These are phyloP conservation scores for Psilocybe sp. DNA, from an alignment of 768 basidiomycete genomes.

Conservation along the genomic window DNA sequence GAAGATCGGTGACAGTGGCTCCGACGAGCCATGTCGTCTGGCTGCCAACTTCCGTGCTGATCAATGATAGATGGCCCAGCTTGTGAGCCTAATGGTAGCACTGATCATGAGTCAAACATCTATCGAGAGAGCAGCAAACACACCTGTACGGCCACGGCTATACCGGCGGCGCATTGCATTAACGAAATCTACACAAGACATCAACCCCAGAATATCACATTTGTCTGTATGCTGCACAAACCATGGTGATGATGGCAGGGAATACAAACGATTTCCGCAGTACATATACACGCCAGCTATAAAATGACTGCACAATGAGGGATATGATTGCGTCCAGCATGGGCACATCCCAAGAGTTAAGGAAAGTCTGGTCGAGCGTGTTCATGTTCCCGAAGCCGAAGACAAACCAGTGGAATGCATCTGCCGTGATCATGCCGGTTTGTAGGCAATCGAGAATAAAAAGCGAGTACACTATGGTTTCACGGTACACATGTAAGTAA, in stretches of 20 bases:
- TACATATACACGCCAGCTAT: slow-evolving; percentile 6
- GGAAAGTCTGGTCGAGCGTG: slow-evolving; percentile 3
- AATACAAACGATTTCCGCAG: slow-evolving; percentile 1
- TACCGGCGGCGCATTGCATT: slow-evolving; percentile 4
- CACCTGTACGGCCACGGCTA: slow-evolving; percentile 4
- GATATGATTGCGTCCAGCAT: slow-evolving; percentile 6
- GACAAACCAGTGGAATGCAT: slow-evolving; percentile 8
- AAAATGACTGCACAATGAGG: slow-evolving; percentile 5
- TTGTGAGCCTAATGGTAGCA: background rate
- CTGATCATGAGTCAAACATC: background rate
- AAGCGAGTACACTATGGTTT: background rate
- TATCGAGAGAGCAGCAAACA: background rate
- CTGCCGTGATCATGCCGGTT: slow-evolving; percentile 6
- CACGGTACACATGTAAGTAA: too few relatives aligned
- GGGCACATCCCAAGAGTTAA: slow-evolving; percentile 8
- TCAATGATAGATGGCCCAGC: slow-evolving; percentile 2
- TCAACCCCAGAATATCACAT: background rate
- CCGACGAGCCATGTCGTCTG: slow-evolving; percentile 8
- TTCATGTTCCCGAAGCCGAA: slow-evolving; percentile 7
- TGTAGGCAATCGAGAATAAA: slow-evolving; percentile 4
- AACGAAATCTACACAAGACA: background rate
- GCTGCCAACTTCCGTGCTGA: slow-evolving; percentile 5
- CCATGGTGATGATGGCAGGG: slow-evolving; percentile 1
- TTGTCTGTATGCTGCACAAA: background rate
- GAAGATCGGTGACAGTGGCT: slow-evolving; percentile 2